Percentiles rank a stretch among this genome's conserved stretches.
phyloP scores from a whole-genome alignment of 352 stramenopile genomes.

The Globisporangium polare region DNA sequence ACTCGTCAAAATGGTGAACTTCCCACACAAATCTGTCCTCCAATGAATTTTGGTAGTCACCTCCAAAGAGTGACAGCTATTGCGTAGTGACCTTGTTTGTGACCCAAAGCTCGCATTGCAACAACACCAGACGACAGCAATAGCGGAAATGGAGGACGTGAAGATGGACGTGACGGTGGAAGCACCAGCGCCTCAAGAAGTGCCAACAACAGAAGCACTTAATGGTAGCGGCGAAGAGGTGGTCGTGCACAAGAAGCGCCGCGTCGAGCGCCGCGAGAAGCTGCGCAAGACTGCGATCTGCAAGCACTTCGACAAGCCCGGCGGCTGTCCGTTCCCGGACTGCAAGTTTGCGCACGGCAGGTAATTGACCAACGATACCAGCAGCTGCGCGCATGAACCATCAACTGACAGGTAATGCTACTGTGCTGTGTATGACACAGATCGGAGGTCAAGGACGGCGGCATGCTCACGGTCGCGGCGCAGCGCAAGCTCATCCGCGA shows the following conservation, averaged over 20 bases:
- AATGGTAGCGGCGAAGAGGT: conserved; percentile 1
- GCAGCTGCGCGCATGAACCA: background rate
- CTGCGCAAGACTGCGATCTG: conserved; percentile 78
- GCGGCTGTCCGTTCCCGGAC: conserved; percentile 77
- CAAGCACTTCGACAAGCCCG: conserved; percentile 84
- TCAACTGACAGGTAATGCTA: background rate
- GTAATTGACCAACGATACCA: conserved; percentile 17
- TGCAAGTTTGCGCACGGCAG: conserved; percentile 80
- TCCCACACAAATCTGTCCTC: conserved; percentile 4
- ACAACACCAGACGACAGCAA: background rate
- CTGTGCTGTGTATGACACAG: conserved; percentile 16
- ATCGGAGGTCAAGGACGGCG: conserved; percentile 52
- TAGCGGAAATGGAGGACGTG: conserved; percentile 6
- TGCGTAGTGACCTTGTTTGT: conserved; percentile 1
- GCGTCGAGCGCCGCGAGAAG: conserved; percentile 55
- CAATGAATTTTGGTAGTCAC: background rate
- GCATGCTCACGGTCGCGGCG: conserved; percentile 51
- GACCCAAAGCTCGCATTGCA: background rate
- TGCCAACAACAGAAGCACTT: background rate
- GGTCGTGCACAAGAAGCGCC: conserved; percentile 51
- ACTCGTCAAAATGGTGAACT: background rate
- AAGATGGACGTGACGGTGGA: conserved; percentile 1
- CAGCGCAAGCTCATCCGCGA: conserved; percentile 81
- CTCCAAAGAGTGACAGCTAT: background rate
- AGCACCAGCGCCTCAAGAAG: background rate